Evolutionary conservation across 2,329 filamentous ascomycete species (phyloP), one percentile per base, ranked within the genome.

Genomic region (Calcarisporium arbuscula): DNA sequence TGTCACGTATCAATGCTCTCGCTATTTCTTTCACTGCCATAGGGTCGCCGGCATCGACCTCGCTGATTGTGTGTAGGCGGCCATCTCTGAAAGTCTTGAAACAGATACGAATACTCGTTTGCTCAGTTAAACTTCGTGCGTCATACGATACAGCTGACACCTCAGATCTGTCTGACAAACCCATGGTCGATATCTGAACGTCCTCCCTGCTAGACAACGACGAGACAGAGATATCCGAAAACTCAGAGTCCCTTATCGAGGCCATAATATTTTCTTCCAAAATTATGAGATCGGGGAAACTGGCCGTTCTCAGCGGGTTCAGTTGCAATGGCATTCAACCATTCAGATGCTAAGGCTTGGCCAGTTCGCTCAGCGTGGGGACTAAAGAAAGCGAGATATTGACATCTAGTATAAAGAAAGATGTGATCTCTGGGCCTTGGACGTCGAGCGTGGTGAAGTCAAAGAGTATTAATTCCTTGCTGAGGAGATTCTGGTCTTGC

Each of bases 391-490:
- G 26, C 26, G n/a, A 28, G 26, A 28, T 28, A 28, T 15, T 28
- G 26, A 14, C 8, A 28, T 28, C 26, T 8, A 30, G 28, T 30
- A 30, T 30, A 8, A 30, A 30, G 17, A 28, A 28, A 14, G 26
- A 6, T 28, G 26, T 14, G n/a, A 28, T 28, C n/a, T 28, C 26
- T 8, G 26, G 7, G 17, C 26, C 26, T 8, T 28, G 8, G n/a
- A 28, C 20, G 9, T 11, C 17, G 9, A 30, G 28, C 14, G 11
- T 8, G 12, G 12, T 14, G 9, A 12, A 30, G 14, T 30, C 14
- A 18, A 4, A 30, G 14, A 19, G 28, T 18, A 30, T 11, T 19
- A 30, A 17, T 9, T 19, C 28, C 28, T 30, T 30, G 28, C 6
- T 30, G 14, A 30, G 28, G 28, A 30, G 20, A 10, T 16, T 18